Percentiles rank a stretch among this genome's conserved stretches.
Evolutionary conservation across 768 basidiomycete genomes (phyloP).

Genomic region (Pulveroboletus sp.): DNA sequence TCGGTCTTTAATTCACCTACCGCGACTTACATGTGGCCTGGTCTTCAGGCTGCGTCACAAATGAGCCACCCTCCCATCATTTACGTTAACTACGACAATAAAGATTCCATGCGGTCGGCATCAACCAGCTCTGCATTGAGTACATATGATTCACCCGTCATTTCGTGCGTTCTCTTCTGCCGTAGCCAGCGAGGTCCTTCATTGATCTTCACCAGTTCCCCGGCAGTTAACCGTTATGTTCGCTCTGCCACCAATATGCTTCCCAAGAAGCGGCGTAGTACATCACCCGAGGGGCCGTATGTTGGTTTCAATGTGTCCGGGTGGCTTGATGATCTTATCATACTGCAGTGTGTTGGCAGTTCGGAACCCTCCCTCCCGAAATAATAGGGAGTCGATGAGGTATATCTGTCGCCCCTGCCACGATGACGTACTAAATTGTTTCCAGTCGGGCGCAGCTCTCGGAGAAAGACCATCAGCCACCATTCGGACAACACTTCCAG

Average conservation of each 20-base stretch:
- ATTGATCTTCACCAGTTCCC: constrained; percentile 24
- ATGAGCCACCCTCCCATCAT: constrained; percentile 37
- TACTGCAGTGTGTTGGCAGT: constrained; percentile 12
- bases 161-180: constrained; percentile 27
- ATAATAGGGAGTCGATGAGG: constrained; percentile 26
- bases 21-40: constrained; percentile 47
- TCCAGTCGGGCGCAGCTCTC: constrained; percentile 21
- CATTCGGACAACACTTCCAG: constrained; percentile 8
- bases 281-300: constrained; percentile 29
- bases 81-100: constrained; percentile 35
- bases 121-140: constrained; percentile 30
- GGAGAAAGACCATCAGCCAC: constrained; percentile 13
- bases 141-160: constrained; percentile 25
- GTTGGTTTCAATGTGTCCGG: constrained; percentile 5
- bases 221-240: constrained; percentile 24
- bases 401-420: constrained; percentile 10
- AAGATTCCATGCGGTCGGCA: constrained; percentile 29
- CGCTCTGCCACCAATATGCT: constrained; percentile 27
- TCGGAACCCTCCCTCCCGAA: constrained; percentile 14
- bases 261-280: constrained; percentile 31
- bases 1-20: constrained; percentile 41
- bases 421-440: constrained; percentile 8
- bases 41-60: constrained; percentile 40
- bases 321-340: constrained; percentile 10
- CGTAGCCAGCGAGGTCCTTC: constrained; percentile 7